Percentiles rank a stretch among this genome's conserved stretches.
Evolutionary conservation across 192 early-diverging fungal species (phyloP).

Genomic region (Entomortierella chlamydospora): DNA sequence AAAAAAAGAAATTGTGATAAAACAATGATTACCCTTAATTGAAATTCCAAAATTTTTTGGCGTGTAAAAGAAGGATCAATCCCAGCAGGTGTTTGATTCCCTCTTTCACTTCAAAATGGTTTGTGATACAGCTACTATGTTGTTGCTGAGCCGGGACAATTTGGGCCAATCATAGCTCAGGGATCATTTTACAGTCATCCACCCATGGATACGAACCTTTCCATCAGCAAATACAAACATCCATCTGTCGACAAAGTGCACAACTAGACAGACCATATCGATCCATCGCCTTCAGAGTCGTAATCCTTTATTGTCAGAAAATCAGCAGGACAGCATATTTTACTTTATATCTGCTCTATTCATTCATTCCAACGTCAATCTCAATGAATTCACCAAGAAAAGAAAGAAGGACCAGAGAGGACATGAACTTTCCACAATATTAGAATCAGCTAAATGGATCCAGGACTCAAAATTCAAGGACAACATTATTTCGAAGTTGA

Average conservation of each 20-base stretch:
- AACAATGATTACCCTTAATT: conserved; percentile 23
- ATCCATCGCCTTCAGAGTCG: not conserved
- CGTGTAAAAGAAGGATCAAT: conserved; percentile 7
- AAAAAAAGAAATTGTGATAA: conserved; percentile 1
- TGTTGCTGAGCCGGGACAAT: conserved; percentile 1
- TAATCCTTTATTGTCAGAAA: not conserved
- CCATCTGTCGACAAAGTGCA: conserved; percentile 4
- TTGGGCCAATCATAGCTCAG: conserved; percentile 28
- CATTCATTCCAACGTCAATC: too few species aligned
- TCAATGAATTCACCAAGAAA: too few species aligned
- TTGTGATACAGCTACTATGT: not conserved
- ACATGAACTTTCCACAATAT: too few species aligned
- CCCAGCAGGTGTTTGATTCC: conserved; percentile 24
- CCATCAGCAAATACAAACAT: conserved; percentile 7
- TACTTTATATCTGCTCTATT: not conserved
- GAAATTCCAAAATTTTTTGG: too few species aligned
- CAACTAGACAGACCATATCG: not conserved
- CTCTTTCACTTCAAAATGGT: conserved; percentile 53
- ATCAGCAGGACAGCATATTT: not conserved
- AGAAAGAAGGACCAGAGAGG: too few species aligned
- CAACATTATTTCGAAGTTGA: not conserved
- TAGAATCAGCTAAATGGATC: too few species aligned
- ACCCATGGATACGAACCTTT: conserved; percentile 9
- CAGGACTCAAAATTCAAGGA: not conserved
- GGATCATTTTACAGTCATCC: conserved; percentile 2